Conservation (phyloP, 1,284 basidiomycete genomes). For the Rhodotorula mucilaginosa region DNA sequence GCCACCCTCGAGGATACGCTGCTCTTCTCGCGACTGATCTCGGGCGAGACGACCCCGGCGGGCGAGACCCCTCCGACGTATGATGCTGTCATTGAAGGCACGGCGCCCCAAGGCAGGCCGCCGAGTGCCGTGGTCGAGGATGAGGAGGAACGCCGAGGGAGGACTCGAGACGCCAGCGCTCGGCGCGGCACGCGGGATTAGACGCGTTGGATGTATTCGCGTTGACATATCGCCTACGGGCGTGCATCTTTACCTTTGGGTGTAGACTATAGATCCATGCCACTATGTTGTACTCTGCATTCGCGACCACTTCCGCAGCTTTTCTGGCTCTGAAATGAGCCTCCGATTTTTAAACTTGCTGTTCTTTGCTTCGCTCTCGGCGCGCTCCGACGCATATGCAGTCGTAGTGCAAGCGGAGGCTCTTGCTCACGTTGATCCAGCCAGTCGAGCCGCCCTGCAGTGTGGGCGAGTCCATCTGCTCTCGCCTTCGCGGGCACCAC, state of each 20-base stretch:
- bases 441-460: too few relatives aligned
- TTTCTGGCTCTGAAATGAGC: too few relatives aligned
- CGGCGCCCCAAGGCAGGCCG: not conserved
- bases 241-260: too few relatives aligned
- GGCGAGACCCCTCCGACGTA: slow-evolving; percentile 67
- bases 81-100: slow-evolving; percentile 49
- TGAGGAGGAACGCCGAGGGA: slow-evolving; percentile 11
- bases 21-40: slow-evolving; percentile 57
- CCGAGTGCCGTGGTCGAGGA: slow-evolving; percentile 1
- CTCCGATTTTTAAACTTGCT: too few relatives aligned
- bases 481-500: not conserved
- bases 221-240: not conserved
- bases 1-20: slow-evolving; percentile 34
- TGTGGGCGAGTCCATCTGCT: not conserved
- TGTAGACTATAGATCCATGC: too few relatives aligned
- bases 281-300: too few relatives aligned
- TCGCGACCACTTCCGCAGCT: too few relatives aligned
- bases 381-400: too few relatives aligned
- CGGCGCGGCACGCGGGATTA: not conserved
- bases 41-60: slow-evolving; percentile 62
- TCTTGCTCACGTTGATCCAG: too few relatives aligned
- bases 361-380: too few relatives aligned
- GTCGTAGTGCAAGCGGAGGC: too few relatives aligned
- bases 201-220: not conserved
- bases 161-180: slow-evolving; percentile 4